phyloP scores from a whole-genome alignment of 1,284 basidiomycete genomes.

The Phylloboletellus chloephorus region DNA sequence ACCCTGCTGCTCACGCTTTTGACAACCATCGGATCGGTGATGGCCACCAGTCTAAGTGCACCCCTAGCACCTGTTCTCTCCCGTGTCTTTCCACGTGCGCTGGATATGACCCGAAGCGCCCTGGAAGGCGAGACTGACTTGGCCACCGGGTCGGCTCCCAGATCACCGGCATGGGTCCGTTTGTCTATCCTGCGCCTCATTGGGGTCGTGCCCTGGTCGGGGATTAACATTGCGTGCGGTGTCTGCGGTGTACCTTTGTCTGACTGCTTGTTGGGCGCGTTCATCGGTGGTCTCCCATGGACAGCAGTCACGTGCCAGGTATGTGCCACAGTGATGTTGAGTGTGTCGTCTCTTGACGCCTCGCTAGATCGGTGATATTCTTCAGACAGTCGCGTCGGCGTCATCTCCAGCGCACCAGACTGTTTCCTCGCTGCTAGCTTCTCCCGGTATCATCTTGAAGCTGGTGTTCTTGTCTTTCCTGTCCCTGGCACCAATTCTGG shows the following conservation, averaged over 20 bases:
- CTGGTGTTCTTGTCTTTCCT: slow-evolving; percentile 68
- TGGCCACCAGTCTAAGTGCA: slow-evolving; percentile 70
- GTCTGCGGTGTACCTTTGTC: slow-evolving; percentile 73
- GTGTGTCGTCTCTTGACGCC: slow-evolving; percentile 8
- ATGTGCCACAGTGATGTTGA: slow-evolving; percentile 21
- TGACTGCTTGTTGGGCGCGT: slow-evolving; percentile 75
- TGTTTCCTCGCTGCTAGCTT: slow-evolving; percentile 64
- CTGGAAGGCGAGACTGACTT: slow-evolving; percentile 49
- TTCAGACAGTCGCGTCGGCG: slow-evolving; percentile 68
- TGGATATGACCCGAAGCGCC: slow-evolving; percentile 73
- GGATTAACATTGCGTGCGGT: slow-evolving; percentile 90
- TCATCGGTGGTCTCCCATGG: slow-evolving; percentile 78
- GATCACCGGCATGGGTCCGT: slow-evolving; percentile 75
- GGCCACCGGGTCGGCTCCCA: slow-evolving; percentile 32
- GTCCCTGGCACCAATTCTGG: slow-evolving; percentile 73
- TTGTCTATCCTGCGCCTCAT: slow-evolving; percentile 80
- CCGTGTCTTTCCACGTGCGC: slow-evolving; percentile 73
- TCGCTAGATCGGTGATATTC: slow-evolving; percentile 70
- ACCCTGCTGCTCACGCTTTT: slow-evolving; percentile 74
- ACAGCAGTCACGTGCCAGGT: slow-evolving; percentile 84
- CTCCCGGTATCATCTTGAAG: slow-evolving; percentile 68
- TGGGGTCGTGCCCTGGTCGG: slow-evolving; percentile 90
- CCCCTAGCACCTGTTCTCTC: slow-evolving; percentile 82
- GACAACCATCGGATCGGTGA: slow-evolving; percentile 80
- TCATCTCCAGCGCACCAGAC: slow-evolving; percentile 64